Percentiles rank a stretch among this genome's conserved stretches.
These are phyloP conservation scores for Mucuna pruriens DNA, from an alignment of 306 rosid species.

Conservation along the genomic window DNA sequence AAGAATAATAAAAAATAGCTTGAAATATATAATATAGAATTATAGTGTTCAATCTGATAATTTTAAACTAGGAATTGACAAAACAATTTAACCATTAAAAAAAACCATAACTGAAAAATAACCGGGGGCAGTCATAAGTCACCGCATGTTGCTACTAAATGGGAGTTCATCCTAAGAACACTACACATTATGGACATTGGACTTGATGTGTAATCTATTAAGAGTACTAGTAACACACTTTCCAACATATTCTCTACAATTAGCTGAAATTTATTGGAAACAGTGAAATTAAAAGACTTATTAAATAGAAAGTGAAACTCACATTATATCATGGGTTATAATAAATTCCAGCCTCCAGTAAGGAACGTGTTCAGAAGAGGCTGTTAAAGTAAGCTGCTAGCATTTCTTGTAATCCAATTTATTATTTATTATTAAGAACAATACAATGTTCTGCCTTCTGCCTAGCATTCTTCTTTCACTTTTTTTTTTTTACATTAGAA, in stretches of 20 bases:
- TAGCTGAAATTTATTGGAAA: background rate
- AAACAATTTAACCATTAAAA: background rate
- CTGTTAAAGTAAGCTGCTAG: background rate
- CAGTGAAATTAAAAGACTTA: background rate
- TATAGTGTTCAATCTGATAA: background rate
- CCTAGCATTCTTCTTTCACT: background rate
- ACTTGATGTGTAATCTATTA: background rate
- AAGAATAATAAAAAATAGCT: background rate
- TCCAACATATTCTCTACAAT: background rate
- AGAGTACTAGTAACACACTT: background rate
- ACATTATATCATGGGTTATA: background rate
- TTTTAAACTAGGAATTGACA: background rate
- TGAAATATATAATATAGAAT: background rate
- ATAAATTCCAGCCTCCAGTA: background rate
- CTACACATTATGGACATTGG: background rate
- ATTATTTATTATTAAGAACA: background rate
- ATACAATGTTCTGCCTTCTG: background rate
- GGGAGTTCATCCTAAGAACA: background rate
- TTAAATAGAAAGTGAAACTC: background rate
- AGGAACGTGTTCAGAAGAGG: background rate
- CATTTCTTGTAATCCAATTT: background rate
- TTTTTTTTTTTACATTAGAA: background rate
- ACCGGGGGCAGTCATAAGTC: background rate
- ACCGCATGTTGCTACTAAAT: background rate
- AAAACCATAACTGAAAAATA: background rate